Evolutionary conservation across 164 flowering plant species (phyloP), one percentile per base, ranked within the genome.

Genomic region (Vitis rotundifolia): DNA sequence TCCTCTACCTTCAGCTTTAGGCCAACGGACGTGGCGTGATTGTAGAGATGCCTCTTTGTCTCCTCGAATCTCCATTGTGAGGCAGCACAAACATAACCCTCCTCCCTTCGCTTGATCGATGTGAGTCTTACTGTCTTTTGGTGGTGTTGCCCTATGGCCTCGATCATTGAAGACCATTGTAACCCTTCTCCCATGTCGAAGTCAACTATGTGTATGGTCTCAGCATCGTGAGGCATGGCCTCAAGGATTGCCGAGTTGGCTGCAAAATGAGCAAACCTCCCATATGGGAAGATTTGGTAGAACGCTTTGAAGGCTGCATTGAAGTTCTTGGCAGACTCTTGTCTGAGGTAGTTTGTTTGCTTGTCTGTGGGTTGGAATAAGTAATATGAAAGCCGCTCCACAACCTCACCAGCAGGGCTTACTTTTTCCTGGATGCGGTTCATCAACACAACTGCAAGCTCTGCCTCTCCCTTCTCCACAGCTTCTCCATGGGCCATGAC

Each of bases 401-500:
- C 11, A 2, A 75, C 49, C 26, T 70, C 69, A 1, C 92, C 95
- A 1, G 71, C 3, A 0, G 91, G 90, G 61, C 77, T 74, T 13
- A 68, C 81, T 64, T 80, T 90, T 72, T 86, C 79, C 15, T 29
- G 61, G 48, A 87, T 55, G 16, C 88, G 68, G 49, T 68, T 75
- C 15, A 31, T 2, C 31, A 88, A 80, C 64, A 78, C 90, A 8
- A 82, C 81, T 2, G 68, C 85, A 18, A 90, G 84, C 71, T 83
- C 84, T 31, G 19, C 18, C 16, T 75, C 77, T 26, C 68, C 79
- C 16, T 52, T 81, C 67, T 82, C 87, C 62, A 64, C 69, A 64
- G 92, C 90, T 54, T 90, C 91, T 5, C 81, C 87, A 64, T 76
- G 80, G 9, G 95, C 92, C 72, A 74, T 73, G 3, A 87, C 76